A percentile compares a stretch with the other conserved stretches of the same genome.
Evolutionary conservation across 176 grass and related monocot species (phyloP).

Genomic region (Cocos nucifera): DNA sequence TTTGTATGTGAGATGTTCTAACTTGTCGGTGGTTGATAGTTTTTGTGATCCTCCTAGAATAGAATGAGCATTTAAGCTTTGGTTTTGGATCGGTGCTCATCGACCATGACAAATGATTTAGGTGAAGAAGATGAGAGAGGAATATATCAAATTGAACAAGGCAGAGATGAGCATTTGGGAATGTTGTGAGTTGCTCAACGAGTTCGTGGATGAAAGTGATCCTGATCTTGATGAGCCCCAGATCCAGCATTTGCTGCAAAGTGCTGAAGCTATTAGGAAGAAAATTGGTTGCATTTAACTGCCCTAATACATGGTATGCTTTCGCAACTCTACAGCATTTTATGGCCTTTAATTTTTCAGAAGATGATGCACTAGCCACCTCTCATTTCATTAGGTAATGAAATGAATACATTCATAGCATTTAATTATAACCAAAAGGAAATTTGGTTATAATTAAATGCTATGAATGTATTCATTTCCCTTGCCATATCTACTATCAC

Average conservation of each 20-base stretch:
- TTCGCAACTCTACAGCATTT: too few relatives aligned
- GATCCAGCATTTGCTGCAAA: slow-evolving; percentile 94
- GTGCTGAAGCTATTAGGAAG: slow-evolving; percentile 85
- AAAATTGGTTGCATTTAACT: slow-evolving; percentile 93
- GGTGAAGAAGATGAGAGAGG: slow-evolving; percentile 44
- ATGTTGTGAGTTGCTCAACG: slow-evolving; percentile 73
- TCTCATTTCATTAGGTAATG: too few relatives aligned
- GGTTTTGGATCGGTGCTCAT: too few relatives aligned
- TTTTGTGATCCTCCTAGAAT: too few relatives aligned
- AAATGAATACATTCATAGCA: not conserved
- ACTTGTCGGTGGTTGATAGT: too few relatives aligned
- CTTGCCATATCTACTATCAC: too few relatives aligned
- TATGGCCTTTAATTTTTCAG: too few relatives aligned
- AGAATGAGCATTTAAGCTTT: too few relatives aligned
- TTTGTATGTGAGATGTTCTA: slow-evolving; percentile 29
- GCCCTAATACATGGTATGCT: slow-evolving; percentile 75
- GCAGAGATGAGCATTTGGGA: slow-evolving; percentile 87
- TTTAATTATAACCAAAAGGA: not conserved
- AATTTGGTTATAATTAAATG: too few relatives aligned
- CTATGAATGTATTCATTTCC: too few relatives aligned
- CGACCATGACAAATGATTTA: not conserved
- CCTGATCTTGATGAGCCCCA: slow-evolving; percentile 92
- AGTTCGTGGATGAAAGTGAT: slow-evolving; percentile 83
- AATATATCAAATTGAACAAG: slow-evolving; percentile 57
- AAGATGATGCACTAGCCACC: too few relatives aligned